Base-by-base conservation (phyloP, 2,329 filamentous ascomycete species). In the Diaporthe velutina region DNA sequence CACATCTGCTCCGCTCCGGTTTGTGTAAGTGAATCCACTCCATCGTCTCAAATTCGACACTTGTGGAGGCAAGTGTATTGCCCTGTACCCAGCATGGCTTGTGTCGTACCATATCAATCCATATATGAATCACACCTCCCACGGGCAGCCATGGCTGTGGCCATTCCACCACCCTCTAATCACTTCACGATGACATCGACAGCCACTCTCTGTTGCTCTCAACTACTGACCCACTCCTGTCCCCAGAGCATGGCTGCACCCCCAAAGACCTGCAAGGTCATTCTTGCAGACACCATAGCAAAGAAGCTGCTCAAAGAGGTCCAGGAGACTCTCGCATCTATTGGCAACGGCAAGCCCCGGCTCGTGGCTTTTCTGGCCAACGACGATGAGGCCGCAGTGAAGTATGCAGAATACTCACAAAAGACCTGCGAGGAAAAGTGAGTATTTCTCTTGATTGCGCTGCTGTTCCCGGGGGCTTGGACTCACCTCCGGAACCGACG, bases 371-470 rank as follows among this genome's bases (percentile, higher is more conserved):
- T 98, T 85, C 88, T 99, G 73, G 95, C 96, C 78, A 98, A 98
- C 84, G 90, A 90, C 78, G 97, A 99, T 85, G 95, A 96, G 40
- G 95, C 95, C 52, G 96, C 96, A 42, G 88, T 94, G 79, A 95
- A 97, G 87, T 98, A 99, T 83, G 97, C 97, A 72, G 95, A 98
- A 84, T 98, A 95, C 95, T 98, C 96, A 54, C 94, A 95, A 84
- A 98, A 98, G 89, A 98, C 97, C 5, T 98, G 95, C 84, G 90
- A 93, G 84, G 96, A 98, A 84, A 97, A 98, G 96, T 98, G 88
- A 93, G 93, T 85, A n/a, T 40, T 42, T 17, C 64, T 40, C 40
- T 8, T 35, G n/a, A n/a, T n/a, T 22, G 40, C 6, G 35, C 15
- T 17, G 25, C 35, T 54, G 13, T 28, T 9, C 17, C 5, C 12